Conservation (phyloP, 1,284 basidiomycete genomes). For the Malassezia pachydermatis region DNA sequence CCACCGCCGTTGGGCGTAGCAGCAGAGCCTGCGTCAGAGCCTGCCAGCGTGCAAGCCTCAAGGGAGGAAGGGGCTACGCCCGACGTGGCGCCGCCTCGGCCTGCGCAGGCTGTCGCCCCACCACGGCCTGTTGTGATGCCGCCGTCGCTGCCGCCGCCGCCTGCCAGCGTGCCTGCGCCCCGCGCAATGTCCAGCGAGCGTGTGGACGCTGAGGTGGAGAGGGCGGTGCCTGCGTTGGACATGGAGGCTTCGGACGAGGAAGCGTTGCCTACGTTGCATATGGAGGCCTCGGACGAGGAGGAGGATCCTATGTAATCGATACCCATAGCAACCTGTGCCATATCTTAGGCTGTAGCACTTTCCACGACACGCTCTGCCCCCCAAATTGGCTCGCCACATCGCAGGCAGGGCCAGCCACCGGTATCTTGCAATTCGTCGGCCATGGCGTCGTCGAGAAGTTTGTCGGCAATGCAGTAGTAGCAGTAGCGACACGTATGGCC, state of each 20-base stretch:
- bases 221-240: background rate
- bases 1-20: no score
- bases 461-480: conserved; percentile 41
- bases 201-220: no score
- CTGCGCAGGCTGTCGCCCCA: background rate
- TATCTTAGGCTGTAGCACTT: background rate
- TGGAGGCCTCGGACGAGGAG: conserved; percentile 25
- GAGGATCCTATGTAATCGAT: background rate
- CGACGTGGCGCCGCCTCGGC: background rate
- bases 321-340: background rate
- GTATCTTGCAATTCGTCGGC: conserved; percentile 34
- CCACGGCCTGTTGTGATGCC: background rate
- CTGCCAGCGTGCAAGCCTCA: no score
- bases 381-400: conserved; percentile 22
- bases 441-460: conserved; percentile 37
- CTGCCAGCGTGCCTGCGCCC: background rate
- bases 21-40: no score
- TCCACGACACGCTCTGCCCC: conserved; percentile 7
- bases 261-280: conserved; percentile 28
- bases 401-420: conserved; percentile 42
- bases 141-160: background rate
- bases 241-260: conserved; percentile 23
- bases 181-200: no score
- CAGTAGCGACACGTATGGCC: conserved; percentile 32
- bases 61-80: background rate